Percentiles rank a stretch among this genome's conserved stretches.
Conservation (phyloP, 2,329 filamentous ascomycete genomes). For the Colletotrichum tropicale region DNA sequence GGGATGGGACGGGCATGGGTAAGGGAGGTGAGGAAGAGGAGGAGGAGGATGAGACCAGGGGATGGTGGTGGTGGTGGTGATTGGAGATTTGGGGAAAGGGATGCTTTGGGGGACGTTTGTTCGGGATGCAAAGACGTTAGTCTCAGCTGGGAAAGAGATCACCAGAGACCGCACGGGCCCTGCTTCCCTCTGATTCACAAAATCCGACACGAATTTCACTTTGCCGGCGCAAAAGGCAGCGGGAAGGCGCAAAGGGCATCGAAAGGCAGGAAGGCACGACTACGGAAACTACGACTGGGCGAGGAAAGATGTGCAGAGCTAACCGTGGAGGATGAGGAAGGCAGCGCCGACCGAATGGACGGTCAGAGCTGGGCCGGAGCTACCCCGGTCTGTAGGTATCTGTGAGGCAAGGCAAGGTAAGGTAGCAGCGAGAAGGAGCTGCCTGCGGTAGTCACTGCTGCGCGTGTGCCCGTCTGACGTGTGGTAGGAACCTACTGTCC, state of each 20-base stretch:
- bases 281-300: neutral
- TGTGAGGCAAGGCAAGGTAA: neutral
- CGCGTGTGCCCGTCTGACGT: neutral
- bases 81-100: neutral
- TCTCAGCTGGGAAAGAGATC: neutral
- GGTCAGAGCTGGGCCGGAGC: neutral
- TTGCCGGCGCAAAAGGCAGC: neutral
- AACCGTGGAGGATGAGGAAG: neutral
- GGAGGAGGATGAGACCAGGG: neutral
- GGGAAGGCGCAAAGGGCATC: neutral
- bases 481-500: neutral
- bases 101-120: neutral
- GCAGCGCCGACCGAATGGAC: neutral
- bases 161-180: neutral
- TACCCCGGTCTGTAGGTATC: neutral
- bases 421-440: constrained; percentile 1
- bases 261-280: neutral
- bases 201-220: neutral
- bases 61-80: neutral
- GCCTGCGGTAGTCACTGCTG: neutral
- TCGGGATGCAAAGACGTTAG: neutral
- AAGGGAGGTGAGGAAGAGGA: neutral
- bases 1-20: neutral
- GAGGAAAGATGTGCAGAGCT: neutral
- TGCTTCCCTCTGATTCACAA: neutral